Evolutionary conservation across 257 asterid genomes (phyloP), one percentile per base, ranked within the genome.

Genomic region (Petunia axillaris): DNA sequence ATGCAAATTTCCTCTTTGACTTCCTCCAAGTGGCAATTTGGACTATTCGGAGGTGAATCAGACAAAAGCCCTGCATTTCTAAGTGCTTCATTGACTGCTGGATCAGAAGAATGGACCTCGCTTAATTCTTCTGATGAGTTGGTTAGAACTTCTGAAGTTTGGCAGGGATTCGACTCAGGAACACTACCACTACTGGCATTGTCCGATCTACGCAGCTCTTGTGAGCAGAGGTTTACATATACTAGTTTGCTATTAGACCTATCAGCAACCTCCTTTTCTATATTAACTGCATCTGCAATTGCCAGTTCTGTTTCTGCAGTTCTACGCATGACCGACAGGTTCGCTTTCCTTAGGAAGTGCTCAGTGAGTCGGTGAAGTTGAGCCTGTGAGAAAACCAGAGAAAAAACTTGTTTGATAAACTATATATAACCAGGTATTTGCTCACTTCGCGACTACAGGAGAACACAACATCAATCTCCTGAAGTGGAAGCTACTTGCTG

Each of bases 231-330:
- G 80, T 96, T 96, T 79, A 92, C 64, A 80, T 96, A 96, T 38
- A 96, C 98, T 65, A 92, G 91, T 87, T 94, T 96, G 92, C 98
- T 92, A 84, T 90, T 94, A 83, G 98, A 96, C 89, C 87, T 90
- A 85, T 92, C 90, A 63, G 98, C 99, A 64, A 94, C 85, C 87
- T 83, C 88, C 85, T 88, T 94, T 86, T 96, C 99, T 68, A 96
- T 92, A 87, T 92, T 96, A 55, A 91, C 84, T 4, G 99, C 99
- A 85, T 96, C 98, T 50, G 98, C 98, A 86, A 94, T 91, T 67
- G 99, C 99, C 87, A 96, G 85, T 88, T 96, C 99, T 68, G 93
- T 91, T 84, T 91, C 98, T 84, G 97, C 99, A 88, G 93, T 81
- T 89, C 87, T 89, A 82, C 82, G 64, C 73, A 88, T 86, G 44